Conservation (phyloP, 2,329 filamentous ascomycete species). For the Cladosporium phlei region DNA sequence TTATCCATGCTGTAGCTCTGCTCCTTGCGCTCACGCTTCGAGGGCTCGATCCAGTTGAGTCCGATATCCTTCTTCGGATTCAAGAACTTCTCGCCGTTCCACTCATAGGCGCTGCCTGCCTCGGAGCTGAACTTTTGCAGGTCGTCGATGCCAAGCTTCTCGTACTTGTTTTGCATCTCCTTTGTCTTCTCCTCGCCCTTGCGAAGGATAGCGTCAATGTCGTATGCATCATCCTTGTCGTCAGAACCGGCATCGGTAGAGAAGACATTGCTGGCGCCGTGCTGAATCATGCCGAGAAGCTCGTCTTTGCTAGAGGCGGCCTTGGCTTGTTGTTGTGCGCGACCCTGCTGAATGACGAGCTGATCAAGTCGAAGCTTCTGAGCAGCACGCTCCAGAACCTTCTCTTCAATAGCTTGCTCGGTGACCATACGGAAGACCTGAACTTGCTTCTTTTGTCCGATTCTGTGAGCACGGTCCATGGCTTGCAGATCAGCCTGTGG, state of each 20-base stretch:
- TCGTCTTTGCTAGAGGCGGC: slow-evolving; percentile 94
- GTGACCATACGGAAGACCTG: slow-evolving; percentile 95
- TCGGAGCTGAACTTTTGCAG: slow-evolving; percentile 97
- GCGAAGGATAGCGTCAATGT: slow-evolving; percentile 82
- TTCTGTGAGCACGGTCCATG: slow-evolving; percentile 98
- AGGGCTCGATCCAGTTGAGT: slow-evolving; percentile 94
- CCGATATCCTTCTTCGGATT: slow-evolving; percentile 79
- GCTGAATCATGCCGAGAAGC: slow-evolving; percentile 95
- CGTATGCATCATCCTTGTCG: slow-evolving; percentile 72
- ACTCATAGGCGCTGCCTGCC: slow-evolving; percentile 77
- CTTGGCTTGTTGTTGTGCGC: slow-evolving; percentile 84
- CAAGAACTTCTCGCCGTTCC: slow-evolving; percentile 96
- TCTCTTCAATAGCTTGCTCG: slow-evolving; percentile 97
- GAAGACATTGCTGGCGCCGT: slow-evolving; percentile 94
- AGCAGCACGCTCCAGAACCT: slow-evolving; percentile 91
- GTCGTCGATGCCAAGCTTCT: slow-evolving; percentile 94
- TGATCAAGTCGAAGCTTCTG: slow-evolving; percentile 96
- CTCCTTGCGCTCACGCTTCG: slow-evolving; percentile 97
- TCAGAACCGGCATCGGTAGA: slow-evolving; percentile 56
- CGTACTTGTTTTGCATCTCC: slow-evolving; percentile 86
- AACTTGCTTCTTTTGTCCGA: slow-evolving; percentile 97
- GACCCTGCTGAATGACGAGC: slow-evolving; percentile 95
- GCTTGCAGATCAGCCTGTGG: slow-evolving; percentile 96
- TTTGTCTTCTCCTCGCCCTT: slow-evolving; percentile 86
- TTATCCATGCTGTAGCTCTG: slow-evolving; percentile 98